These are phyloP conservation scores for Esteya vermicola DNA, from an alignment of 2,329 filamentous ascomycete species.

Conservation along the genomic window DNA sequence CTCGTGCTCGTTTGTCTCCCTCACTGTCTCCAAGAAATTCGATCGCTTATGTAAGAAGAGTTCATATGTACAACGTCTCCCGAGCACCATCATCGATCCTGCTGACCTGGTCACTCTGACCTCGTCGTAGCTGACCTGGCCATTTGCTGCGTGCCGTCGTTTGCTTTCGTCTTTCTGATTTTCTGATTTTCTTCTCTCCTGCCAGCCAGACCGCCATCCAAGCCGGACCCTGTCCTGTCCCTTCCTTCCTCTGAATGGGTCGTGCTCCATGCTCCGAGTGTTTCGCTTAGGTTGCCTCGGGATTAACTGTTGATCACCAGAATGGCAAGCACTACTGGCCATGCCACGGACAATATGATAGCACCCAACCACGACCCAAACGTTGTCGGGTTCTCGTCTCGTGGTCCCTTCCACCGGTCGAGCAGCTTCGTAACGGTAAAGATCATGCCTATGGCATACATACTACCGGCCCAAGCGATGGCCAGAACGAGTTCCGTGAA, in stretches of 20 bases:
- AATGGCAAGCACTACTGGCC: slow-evolving; percentile 12
- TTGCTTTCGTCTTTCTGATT: no score
- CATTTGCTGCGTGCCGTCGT: no score
- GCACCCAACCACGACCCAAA: slow-evolving; percentile 10
- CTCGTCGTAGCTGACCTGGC: no score
- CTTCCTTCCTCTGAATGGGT: no score
- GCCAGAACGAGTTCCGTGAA: slow-evolving; percentile 10
- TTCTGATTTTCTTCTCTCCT: no score
- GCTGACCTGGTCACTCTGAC: no score
- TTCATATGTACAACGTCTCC: neutral
- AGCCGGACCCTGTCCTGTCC: no score
- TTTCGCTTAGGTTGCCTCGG: neutral
- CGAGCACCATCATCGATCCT: neutral
- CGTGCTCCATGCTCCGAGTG: no score
- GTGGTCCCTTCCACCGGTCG: slow-evolving; percentile 15
- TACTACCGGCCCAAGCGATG: slow-evolving; percentile 9
- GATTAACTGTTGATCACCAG: slow-evolving; percentile 5
- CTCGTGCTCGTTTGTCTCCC: neutral
- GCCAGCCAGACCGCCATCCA: no score
- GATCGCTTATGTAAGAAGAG: neutral
- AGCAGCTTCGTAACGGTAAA: slow-evolving; percentile 12
- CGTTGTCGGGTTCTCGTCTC: slow-evolving; percentile 11
- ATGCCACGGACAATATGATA: slow-evolving; percentile 9
- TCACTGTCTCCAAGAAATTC: neutral
- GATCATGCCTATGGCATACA: slow-evolving; percentile 14